Evolutionary conservation across 2,329 filamentous ascomycete species (phyloP).

Genomic region (Colletotrichum magnum): DNA sequence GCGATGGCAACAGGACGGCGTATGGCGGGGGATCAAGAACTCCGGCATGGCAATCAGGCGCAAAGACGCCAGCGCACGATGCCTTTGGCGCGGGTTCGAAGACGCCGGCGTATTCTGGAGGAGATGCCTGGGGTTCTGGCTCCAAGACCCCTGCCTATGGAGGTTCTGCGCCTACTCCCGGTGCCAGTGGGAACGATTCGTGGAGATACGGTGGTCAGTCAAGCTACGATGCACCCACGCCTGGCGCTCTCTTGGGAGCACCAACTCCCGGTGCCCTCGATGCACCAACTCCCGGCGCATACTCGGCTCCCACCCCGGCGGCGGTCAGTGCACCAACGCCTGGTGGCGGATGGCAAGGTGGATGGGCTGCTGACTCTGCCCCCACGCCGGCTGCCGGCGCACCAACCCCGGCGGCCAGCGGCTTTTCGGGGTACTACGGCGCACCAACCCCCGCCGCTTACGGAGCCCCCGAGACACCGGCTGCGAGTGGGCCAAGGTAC

Average conservation of each 20-base stretch:
- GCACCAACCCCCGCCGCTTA: slow-evolving; percentile 77
- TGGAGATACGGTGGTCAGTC: slow-evolving; percentile 72
- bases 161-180: slow-evolving; percentile 70
- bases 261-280: slow-evolving; percentile 74
- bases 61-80: slow-evolving; percentile 78
- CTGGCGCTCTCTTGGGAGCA: slow-evolving; percentile 69
- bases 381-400: slow-evolving; percentile 76
- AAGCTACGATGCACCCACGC: slow-evolving; percentile 79
- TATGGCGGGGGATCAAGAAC: slow-evolving; percentile 83
- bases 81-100: slow-evolving; percentile 78
- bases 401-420: slow-evolving; percentile 78
- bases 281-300: slow-evolving; percentile 80
- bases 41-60: slow-evolving; percentile 83
- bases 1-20: slow-evolving; percentile 81
- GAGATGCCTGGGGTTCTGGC: slow-evolving; percentile 74
- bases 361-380: slow-evolving; percentile 74
- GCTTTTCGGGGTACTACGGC: slow-evolving; percentile 65
- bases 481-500: slow-evolving; percentile 69
- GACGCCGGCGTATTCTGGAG: slow-evolving; percentile 72
- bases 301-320: slow-evolving; percentile 75
- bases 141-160: slow-evolving; percentile 86
- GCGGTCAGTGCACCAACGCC: slow-evolving; percentile 77
- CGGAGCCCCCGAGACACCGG: slow-evolving; percentile 72
- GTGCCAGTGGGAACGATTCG: slow-evolving; percentile 69
- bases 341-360: slow-evolving; percentile 72